phyloP scores from a whole-genome alignment of 2,329 filamentous ascomycete genomes.

The Verticillium isaacii region DNA sequence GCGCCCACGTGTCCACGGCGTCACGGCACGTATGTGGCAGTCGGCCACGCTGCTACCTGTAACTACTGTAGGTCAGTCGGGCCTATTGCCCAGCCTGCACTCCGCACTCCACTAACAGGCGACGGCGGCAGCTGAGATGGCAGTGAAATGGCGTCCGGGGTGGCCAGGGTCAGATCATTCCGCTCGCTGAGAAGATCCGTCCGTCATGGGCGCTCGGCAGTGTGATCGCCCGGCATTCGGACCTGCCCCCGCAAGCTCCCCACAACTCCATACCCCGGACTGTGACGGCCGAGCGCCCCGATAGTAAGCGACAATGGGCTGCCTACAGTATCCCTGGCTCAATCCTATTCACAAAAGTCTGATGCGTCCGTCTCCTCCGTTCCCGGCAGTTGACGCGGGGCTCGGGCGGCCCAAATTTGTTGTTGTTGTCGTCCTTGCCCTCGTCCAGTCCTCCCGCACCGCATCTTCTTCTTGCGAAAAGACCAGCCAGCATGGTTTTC shows the following conservation, averaged over 20 bases:
- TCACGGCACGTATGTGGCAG: neutral
- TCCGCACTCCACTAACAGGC: neutral
- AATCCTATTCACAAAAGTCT: too few species aligned
- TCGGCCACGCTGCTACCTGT: neutral
- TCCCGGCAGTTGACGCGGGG: too few species aligned
- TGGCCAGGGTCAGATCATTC: neutral
- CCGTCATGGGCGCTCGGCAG: neutral
- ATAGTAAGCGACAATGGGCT: neutral
- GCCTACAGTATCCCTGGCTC: too few species aligned
- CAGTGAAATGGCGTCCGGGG: neutral
- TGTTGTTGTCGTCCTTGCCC: too few species aligned
- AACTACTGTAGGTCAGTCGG: neutral
- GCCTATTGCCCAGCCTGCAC: neutral
- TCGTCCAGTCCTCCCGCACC: too few species aligned
- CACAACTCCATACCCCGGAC: neutral
- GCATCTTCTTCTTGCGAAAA: too few species aligned
- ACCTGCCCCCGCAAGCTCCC: neutral
- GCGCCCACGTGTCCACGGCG: neutral
- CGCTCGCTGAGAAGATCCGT: neutral
- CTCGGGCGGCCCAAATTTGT: too few species aligned
- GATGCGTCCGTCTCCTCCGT: too few species aligned
- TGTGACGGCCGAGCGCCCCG: neutral
- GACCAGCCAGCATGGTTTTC: neutral
- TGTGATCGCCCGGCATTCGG: neutral
- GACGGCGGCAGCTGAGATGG: neutral